These are phyloP conservation scores for Hippophae tibetana DNA, from an alignment of 306 rosid species.

Conservation along the genomic window DNA sequence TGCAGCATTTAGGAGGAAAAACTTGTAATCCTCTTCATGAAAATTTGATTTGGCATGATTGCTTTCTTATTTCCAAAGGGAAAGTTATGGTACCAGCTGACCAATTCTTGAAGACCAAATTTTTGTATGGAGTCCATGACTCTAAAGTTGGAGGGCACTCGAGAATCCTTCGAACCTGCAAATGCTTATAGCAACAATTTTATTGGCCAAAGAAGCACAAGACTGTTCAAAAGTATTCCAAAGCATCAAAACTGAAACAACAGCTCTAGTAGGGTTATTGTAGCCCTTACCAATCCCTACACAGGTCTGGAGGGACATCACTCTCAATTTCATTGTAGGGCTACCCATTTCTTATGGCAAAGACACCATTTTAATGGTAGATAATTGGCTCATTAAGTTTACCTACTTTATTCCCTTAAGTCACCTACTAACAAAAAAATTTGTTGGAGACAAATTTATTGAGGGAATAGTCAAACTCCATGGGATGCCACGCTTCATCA, in stretches of 20 bases:
- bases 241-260: neutral
- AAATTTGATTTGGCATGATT: too few species aligned
- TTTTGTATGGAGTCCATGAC: neutral
- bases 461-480: too few species aligned
- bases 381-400: neutral
- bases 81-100: neutral
- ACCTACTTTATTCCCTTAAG: neutral
- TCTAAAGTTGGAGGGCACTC: neutral
- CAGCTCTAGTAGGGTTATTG: neutral
- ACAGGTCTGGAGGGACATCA: neutral
- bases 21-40: too few species aligned
- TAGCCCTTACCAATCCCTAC: neutral
- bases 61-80: too few species aligned
- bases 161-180: neutral
- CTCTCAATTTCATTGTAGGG: too few species aligned
- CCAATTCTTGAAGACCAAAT: neutral
- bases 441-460: too few species aligned
- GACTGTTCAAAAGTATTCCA: neutral
- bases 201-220: neutral
- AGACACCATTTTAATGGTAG: neutral
- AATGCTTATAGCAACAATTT: neutral
- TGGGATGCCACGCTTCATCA: neutral
- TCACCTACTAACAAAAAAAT: too few species aligned
- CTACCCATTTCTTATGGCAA: too few species aligned
- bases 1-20: too few species aligned